These are phyloP conservation scores for Viridothelium virens DNA, from an alignment of 495 filamentous ascomycete genomes.

Conservation along the genomic window DNA sequence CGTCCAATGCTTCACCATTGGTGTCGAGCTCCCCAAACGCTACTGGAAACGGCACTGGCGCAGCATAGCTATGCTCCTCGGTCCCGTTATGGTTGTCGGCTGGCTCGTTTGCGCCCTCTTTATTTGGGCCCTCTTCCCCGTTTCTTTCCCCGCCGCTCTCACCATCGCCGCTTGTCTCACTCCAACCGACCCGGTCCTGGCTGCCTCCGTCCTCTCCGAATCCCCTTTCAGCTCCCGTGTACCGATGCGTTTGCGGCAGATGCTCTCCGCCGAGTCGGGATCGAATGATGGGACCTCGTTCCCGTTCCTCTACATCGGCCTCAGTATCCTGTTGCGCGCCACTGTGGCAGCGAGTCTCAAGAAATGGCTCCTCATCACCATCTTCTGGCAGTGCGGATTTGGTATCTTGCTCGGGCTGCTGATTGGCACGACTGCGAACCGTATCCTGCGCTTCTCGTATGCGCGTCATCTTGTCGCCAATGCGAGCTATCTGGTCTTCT, in stretches of 20 bases:
- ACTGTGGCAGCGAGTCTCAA: constrained; percentile 32
- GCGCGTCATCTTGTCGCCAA: constrained; percentile 34
- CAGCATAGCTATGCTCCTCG: constrained; percentile 40
- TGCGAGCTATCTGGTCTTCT: constrained; percentile 43
- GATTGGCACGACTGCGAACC: constrained; percentile 38
- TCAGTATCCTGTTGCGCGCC: constrained; percentile 32
- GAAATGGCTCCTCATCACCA: constrained; percentile 42
- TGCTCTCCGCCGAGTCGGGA: constrained; percentile 44
- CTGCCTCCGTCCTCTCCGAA: constrained; percentile 41
- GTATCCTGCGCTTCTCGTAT: constrained; percentile 36
- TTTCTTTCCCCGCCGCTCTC: constrained; percentile 35
- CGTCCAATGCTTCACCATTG: constrained; percentile 23
- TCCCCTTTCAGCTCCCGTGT: constrained; percentile 40
- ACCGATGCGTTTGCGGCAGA: constrained; percentile 39
- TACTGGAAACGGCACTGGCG: constrained; percentile 41
- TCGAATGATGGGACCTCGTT: constrained; percentile 46
- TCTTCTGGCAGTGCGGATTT: constrained; percentile 44
- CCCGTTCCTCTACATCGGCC: constrained; percentile 44
- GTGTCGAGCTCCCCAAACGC: constrained; percentile 41
- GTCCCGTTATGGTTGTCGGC: constrained; percentile 44
- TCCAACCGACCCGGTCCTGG: constrained; percentile 46
- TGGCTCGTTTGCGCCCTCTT: constrained; percentile 43
- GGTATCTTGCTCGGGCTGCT: constrained; percentile 38
- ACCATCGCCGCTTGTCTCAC: constrained; percentile 45
- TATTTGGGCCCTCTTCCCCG: constrained; percentile 35